These are phyloP conservation scores for Beauveria sp. DNA, from an alignment of 2,329 filamentous ascomycete genomes.

Conservation along the genomic window DNA sequence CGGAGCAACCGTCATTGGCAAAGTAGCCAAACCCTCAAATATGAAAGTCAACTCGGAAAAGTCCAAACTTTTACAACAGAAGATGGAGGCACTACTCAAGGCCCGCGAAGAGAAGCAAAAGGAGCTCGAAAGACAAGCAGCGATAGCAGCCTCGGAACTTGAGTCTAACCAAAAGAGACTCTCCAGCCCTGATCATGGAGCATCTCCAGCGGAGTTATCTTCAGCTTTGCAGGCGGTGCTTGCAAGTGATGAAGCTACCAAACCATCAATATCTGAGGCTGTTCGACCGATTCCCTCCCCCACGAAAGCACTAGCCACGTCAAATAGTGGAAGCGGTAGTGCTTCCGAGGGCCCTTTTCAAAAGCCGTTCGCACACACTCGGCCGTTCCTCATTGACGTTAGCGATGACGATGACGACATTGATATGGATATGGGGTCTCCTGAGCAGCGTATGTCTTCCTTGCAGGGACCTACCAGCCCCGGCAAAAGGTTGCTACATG, in stretches of 20 bases:
- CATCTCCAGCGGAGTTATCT: neutral
- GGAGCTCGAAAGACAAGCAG: constrained; percentile 6
- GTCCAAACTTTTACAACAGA: constrained; percentile 64
- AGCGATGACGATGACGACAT: constrained; percentile 65
- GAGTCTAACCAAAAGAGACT: neutral
- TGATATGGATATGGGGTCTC: constrained; percentile 60
- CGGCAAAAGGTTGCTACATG: constrained; percentile 28
- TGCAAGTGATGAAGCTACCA: neutral
- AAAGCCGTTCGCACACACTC: constrained; percentile 54
- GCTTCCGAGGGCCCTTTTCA: constrained; percentile 51
- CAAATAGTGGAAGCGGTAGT: neutral
- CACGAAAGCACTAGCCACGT: neutral
- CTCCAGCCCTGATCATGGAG: neutral
- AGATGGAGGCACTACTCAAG: constrained; percentile 67
- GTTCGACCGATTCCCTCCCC: neutral
- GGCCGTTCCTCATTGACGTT: constrained; percentile 72
- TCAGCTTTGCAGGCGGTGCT: neutral
- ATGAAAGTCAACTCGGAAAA: constrained; percentile 54
- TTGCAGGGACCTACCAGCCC: constrained; percentile 24
- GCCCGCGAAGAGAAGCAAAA: constrained; percentile 36
- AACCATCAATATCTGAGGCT: neutral
- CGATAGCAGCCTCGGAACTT: neutral
- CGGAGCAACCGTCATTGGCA: constrained; percentile 10
- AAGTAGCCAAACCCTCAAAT: constrained; percentile 28
- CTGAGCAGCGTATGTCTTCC: constrained; percentile 33